Evolutionary conservation across 2,329 filamentous ascomycete genomes (phyloP), one percentile per base, ranked within the genome.

Genomic region (Neopestalotiopsis sp.): DNA sequence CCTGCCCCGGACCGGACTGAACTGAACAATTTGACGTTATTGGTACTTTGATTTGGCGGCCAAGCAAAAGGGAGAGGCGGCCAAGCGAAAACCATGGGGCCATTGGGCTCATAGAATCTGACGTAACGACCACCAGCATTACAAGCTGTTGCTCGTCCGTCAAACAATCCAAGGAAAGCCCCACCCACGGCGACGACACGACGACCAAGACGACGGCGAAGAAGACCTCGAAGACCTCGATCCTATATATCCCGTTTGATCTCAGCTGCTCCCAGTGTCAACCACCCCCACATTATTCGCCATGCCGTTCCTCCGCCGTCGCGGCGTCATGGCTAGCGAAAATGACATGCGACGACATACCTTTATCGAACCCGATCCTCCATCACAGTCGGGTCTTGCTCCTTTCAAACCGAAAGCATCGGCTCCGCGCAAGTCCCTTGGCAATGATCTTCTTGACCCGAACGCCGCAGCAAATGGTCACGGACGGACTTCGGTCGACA

Each of bases 271-370:
- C 34, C 34, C 34, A 69, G 68, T 61, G 69, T 70, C 63, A 67
- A 32, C 58, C 60, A 62, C 69, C 70, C 72, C 69, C 67, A 67
- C 72, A 56, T 40, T n/a, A 7, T 14, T 64, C 77, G 80, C 72
- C 75, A 90, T 90, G 88, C 86, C 88, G 75, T 88, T 90, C 74
- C 82, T 89, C 81, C 88, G 88, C 81, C 87, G 87, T 79, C 87
- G 86, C 78, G 87, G 86, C 81, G 87, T 85, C 75, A 82, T 84
- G 83, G 86, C 84, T 81, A 88, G 85, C 83, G 87, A 90, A 77
- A 84, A 82, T 71, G 86, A 89, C 72, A 88, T 87, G 81, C 85
- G 86, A 77, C 85, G 85, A 66, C 86, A 86, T 74, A 84, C 82
- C 69, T 69, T 82, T 61, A 73, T 80, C 68, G 75, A 79, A 58